Base-by-base conservation (phyloP, 2,329 filamentous ascomycete species). In the Atkinsonella hypoxylon region DNA sequence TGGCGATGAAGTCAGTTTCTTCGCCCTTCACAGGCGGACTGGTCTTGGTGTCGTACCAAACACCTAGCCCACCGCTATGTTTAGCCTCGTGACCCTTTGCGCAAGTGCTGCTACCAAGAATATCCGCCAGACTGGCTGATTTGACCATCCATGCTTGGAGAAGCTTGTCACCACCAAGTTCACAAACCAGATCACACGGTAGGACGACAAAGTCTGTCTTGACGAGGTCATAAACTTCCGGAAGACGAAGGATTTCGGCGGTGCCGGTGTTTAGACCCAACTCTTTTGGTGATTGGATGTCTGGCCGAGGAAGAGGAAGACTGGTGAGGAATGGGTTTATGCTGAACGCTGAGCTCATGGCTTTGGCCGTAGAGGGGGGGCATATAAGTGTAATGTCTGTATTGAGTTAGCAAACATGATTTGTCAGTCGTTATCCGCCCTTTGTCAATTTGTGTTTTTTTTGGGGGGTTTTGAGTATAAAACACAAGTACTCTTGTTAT, bases 71-170 rank as follows among this genome's bases (percentile, higher is more conserved):
- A 41, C 90, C 89, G 66, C 85, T 85, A 54, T 80, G 75, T 26
- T 62, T 61, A 48, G 62, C 62, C 42, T 64, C 64, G 13, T 63
- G 59, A 2, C 63, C 67, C 8, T 69, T 68, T n/a, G 67, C 63
- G 15, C 70, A 65, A 17, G 60, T 61, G 3, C 58, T 55, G 38
- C 77, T 74, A 13, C 74, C 78, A 2, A 83, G 75, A 13, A 76
- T 73, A 68, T 71, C 81, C 58, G 68, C 77, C 66, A 91, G 73
- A 38, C 83, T 86, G 15, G 81, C 83, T 47, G 89, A 81, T 58
- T 86, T 82, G 31, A 90, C 81, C 85, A 96, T 90, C 89, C 93
- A 98, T 53, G 90, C 82, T 65, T 96, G 89, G 2, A 95, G 70
- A 20, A 97, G 74, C 55, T 83, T 81, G 59, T 89, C 85, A 12